Conservation (phyloP, 495 filamentous ascomycete species). For the Neurospora pannonica region DNA sequence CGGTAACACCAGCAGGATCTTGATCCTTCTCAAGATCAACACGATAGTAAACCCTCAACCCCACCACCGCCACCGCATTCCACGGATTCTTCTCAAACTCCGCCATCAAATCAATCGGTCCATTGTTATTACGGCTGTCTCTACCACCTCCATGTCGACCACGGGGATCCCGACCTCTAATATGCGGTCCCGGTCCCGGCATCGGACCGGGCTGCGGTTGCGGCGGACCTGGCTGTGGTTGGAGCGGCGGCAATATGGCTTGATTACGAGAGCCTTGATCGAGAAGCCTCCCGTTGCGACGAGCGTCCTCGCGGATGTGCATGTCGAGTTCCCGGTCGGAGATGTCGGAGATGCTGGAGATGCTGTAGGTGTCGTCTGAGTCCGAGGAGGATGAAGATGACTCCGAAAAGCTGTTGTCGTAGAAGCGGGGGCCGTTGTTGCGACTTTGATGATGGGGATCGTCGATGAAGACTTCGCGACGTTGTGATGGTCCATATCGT, state of each 20-base stretch:
- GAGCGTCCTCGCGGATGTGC: constrained; percentile 1
- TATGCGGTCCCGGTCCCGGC: neutral
- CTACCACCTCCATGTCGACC: neutral
- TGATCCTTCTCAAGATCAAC: constrained; percentile 18
- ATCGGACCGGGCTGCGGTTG: neutral
- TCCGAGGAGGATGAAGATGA: neutral
- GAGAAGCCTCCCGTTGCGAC: neutral
- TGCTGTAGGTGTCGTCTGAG: constrained; percentile 18
- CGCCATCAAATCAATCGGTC: constrained; percentile 12
- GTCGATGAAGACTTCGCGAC: neutral
- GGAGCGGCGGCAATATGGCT: neutral
- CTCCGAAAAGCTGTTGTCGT: neutral
- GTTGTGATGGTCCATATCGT: neutral
- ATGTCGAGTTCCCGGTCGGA: constrained; percentile 28
- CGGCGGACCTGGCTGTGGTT: constrained; percentile 2
- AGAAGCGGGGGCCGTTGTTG: neutral
- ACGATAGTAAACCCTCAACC: constrained; percentile 62
- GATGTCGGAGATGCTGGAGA: constrained; percentile 28
- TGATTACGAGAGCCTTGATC: neutral
- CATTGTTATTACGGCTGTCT: neutral
- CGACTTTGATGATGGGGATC: neutral
- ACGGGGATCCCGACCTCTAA: neutral
- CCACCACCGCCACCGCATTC: constrained; percentile 79
- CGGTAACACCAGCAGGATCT: neutral
- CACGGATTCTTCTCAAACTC: constrained; percentile 56